phyloP scores from a whole-genome alignment of 2,329 filamentous ascomycete genomes.

The Cordyceps tenuipes region DNA sequence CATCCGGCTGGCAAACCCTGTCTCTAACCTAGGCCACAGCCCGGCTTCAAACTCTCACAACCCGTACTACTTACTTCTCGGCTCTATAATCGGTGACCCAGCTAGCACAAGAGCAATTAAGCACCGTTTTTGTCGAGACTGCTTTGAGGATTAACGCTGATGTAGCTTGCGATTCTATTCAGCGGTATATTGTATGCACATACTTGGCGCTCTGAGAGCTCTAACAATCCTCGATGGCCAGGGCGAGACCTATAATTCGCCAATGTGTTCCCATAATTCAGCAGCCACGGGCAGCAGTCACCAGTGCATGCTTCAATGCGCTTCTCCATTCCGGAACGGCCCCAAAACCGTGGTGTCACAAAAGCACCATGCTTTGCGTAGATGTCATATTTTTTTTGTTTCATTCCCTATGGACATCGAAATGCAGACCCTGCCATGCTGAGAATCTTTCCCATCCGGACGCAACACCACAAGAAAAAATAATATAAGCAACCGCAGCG shows the following conservation, averaged over 20 bases:
- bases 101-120: too few relatives aligned
- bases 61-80: not conserved
- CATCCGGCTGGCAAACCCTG: too few relatives aligned
- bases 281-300: not conserved
- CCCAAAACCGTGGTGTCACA: not conserved
- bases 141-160: too few relatives aligned
- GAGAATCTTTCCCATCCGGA: conserved; percentile 35
- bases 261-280: too few relatives aligned
- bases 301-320: not conserved
- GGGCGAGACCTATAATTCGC: too few relatives aligned
- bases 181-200: too few relatives aligned
- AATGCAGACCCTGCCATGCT: conserved; percentile 28
- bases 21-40: not conserved
- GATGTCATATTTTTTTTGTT: conserved; percentile 12
- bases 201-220: too few relatives aligned
- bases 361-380: not conserved
- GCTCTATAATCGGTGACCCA: not conserved
- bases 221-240: too few relatives aligned
- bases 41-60: not conserved
- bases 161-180: too few relatives aligned
- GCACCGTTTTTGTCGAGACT: too few relatives aligned
- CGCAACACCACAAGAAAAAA: conserved; percentile 36
- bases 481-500: conserved; percentile 26
- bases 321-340: not conserved
- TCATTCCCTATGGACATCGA: conserved; percentile 15